These are phyloP conservation scores for Diaporthe citri DNA, from an alignment of 2,329 filamentous ascomycete species.

Conservation along the genomic window DNA sequence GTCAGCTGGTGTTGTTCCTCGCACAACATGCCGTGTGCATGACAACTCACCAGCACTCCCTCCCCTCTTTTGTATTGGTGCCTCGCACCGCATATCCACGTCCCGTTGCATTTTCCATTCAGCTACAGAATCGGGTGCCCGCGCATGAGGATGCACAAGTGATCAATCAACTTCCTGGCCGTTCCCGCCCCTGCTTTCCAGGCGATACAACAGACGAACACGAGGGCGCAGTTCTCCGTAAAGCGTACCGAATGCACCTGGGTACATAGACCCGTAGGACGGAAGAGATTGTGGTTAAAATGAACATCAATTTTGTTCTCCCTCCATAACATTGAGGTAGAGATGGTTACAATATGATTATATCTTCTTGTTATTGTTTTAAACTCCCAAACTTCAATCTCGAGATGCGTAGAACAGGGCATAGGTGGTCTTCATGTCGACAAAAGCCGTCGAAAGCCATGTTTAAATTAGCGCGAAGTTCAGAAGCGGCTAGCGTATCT, in stretches of 20 bases:
- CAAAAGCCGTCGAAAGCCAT: neutral
- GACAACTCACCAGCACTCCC: neutral
- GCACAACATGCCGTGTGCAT: neutral
- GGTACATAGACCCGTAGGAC: neutral
- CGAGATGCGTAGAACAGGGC: too few species aligned
- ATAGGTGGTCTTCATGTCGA: too few species aligned
- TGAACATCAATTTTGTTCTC: neutral
- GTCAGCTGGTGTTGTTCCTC: neutral
- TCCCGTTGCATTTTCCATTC: neutral
- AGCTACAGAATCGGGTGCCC: neutral
- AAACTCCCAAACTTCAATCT: too few species aligned
- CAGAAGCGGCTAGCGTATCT: neutral
- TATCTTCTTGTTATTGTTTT: too few species aligned
- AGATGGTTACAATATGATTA: neutral
- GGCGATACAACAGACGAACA: neutral
- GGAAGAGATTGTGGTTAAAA: neutral
- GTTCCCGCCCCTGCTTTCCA: neutral
- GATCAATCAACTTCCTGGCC: neutral
- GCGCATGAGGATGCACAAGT: neutral
- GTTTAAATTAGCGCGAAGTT: neutral
- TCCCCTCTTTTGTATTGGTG: neutral
- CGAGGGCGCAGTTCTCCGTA: neutral
- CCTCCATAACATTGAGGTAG: neutral
- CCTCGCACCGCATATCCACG: neutral
- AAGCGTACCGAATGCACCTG: neutral